Conservation (phyloP, 2,329 filamentous ascomycete species). For the Neurospora sp. region DNA sequence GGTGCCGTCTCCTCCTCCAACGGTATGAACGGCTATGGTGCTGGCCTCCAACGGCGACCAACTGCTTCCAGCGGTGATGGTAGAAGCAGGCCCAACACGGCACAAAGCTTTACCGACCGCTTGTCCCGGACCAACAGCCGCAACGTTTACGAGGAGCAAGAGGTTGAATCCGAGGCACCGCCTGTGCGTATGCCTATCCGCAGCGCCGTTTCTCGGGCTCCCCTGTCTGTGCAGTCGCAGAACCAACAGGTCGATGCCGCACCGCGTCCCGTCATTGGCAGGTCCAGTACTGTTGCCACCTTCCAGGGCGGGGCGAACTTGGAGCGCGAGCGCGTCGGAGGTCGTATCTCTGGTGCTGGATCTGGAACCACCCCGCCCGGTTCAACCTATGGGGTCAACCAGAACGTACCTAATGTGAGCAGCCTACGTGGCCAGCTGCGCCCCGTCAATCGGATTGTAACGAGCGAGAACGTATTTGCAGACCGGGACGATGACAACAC, state of each 20-base stretch:
- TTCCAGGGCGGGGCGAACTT: constrained; percentile 24
- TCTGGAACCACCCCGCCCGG: constrained; percentile 12
- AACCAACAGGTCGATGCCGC: constrained; percentile 24
- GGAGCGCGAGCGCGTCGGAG: constrained; percentile 13
- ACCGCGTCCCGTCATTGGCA: constrained; percentile 26
- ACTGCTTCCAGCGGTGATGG: constrained; percentile 6
- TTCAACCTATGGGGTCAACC: constrained; percentile 9
- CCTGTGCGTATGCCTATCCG: constrained; percentile 35
- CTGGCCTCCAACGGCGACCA: constrained; percentile 5
- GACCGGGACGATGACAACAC: constrained; percentile 38
- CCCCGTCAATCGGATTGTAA: constrained; percentile 35
- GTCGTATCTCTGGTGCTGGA: constrained; percentile 4
- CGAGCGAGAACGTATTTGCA: constrained; percentile 36
- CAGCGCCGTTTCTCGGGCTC: constrained; percentile 18
- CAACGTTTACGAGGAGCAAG: constrained; percentile 26
- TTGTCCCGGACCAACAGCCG: constrained; percentile 26
- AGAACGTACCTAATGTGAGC: constrained; percentile 22
- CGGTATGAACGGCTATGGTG: constrained; percentile 8
- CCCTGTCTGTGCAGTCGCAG: constrained; percentile 5
- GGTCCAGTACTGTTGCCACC: constrained; percentile 24
- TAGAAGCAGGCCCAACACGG: constrained; percentile 38
- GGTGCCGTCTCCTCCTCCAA: constrained; percentile 17
- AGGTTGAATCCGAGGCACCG: constrained; percentile 23
- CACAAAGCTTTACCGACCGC: constrained; percentile 30
- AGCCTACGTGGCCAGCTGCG: constrained; percentile 33